Base-by-base conservation (phyloP, 768 basidiomycete species). In the Lactarius trivialis region DNA sequence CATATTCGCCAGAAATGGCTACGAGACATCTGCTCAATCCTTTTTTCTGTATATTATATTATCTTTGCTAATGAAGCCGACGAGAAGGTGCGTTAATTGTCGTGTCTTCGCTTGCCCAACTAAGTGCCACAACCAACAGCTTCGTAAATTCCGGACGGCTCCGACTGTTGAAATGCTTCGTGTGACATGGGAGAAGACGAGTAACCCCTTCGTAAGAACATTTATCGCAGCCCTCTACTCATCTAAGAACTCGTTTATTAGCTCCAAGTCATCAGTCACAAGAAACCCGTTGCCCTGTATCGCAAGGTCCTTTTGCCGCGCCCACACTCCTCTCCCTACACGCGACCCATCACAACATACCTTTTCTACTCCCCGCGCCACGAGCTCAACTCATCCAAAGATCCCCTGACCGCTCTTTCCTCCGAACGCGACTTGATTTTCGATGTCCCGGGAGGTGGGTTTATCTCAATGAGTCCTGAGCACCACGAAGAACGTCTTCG, bases 161-260 rank as follows among this genome's bases (percentile, higher is more conserved):
- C 94, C 93, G 53, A 97, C 96, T 0, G 87, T 98, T 26, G 96
- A 99, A 76, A 93, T 98, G 89, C 81, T 99, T 26, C 85, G 97
- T 3, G 79, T 83, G 19, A 98, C 93, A 26, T 99, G 97, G 97
- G 95, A 96, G 74, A 99, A 99, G 79, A 92, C 93, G 0, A 81
- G 82, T 2, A 96, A 98, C 74, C 97, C 95, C 63, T 90, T 92
- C 76, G 93, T 92, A 69, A 65, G 83, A 71, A 24, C 19, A 41
- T 43, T 56, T 62, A 43, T 28, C 30, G 45, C 34, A 30, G 21
- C 51, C 49, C 41, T 49, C 52, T 3, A 17, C 58, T 32, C 64
- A 61, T 55, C 54, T 64, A 19, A 61, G 58, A 39, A 52, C 64
- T 60, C 59, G 34, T 68, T 43, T 60, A 49, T 41, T 60, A 93